phyloP scores from a whole-genome alignment of 2,329 filamentous ascomycete genomes.

The Trichoderma sp. region DNA sequence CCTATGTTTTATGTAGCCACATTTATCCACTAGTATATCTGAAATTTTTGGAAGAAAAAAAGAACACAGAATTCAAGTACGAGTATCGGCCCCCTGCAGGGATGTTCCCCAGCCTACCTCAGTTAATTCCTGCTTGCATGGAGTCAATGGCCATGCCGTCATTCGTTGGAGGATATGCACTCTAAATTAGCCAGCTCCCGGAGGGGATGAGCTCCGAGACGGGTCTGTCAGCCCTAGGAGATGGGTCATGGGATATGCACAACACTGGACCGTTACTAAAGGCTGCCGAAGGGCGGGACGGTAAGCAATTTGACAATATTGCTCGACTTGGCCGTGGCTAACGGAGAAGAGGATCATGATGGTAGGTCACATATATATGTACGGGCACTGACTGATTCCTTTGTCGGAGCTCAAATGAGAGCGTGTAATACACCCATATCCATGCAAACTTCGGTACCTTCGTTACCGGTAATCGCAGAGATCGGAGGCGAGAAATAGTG shows the following conservation, averaged over 20 bases:
- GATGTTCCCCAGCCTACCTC: neutral
- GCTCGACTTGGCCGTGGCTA: neutral
- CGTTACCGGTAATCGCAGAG: neutral
- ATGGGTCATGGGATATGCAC: constrained; percentile 8
- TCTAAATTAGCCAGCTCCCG: neutral
- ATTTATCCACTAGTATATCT: neutral
- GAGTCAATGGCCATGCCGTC: neutral
- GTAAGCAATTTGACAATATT: neutral
- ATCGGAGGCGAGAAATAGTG: neutral
- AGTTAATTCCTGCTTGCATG: neutral
- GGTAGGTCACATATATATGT: neutral
- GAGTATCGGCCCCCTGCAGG: neutral
- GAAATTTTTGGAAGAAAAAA: neutral
- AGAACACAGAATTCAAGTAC: neutral
- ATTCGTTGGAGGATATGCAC: constrained; percentile 1
- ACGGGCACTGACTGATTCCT: neutral
- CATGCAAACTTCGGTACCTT: neutral
- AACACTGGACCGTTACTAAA: neutral
- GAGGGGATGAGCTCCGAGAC: neutral
- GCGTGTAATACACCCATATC: neutral
- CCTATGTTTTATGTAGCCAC: neutral
- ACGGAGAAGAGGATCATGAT: neutral
- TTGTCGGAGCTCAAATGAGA: neutral
- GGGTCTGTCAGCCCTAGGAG: neutral
- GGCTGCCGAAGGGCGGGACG: neutral